Evolutionary conservation across 345 rosid species (phyloP), one percentile per base, ranked within the genome.

Genomic region (Dipteronia sinensis): DNA sequence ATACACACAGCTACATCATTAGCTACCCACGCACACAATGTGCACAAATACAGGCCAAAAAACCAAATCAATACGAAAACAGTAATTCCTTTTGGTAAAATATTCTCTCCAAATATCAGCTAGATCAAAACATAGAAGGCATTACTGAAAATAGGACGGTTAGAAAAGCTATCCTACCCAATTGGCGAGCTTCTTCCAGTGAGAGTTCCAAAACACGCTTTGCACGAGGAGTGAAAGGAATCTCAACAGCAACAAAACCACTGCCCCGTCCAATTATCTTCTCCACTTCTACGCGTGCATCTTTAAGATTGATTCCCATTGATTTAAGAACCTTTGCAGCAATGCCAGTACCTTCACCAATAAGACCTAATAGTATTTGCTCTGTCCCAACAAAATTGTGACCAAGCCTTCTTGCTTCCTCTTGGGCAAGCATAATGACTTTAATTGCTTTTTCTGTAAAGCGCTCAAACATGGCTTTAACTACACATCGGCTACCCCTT

Each of bases 321-420:
- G 98, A 94, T 71, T 96, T 94, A 46, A 96, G 97, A 78, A 96
- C 98, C 84, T 94, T 92, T 0, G 99, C 97, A 66, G 97, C 98
- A 79, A 96, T 94, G 42, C 98, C 98, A 64, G 98, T 92, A 61
- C 99, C 99, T 87, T 94, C 97, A 40, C 98, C 97, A 38, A 96
- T 89, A 66, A 94, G 93, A 72, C 98, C 98, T 80, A 96, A 83
- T 5, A 96, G 81, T 73, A 96, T 91, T 72, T 94, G 99, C 81
- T 95, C 98, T 0, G 99, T 95, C 64, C 99, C 99, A 70, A 94
- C 99, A 87, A 93, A 94, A 85, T 94, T 95, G 81, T 95, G 99
- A 66, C 99, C 98, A 76, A 95, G 97, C 68, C 98, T 87, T 76
- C 94, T 85, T 46, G 99, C 97, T 86, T 96, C 99, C 86, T 94